Evolutionary conservation across 352 stramenopile species (phyloP), one percentile per base, ranked within the genome.

Genomic region (Blastocystis sp.): DNA sequence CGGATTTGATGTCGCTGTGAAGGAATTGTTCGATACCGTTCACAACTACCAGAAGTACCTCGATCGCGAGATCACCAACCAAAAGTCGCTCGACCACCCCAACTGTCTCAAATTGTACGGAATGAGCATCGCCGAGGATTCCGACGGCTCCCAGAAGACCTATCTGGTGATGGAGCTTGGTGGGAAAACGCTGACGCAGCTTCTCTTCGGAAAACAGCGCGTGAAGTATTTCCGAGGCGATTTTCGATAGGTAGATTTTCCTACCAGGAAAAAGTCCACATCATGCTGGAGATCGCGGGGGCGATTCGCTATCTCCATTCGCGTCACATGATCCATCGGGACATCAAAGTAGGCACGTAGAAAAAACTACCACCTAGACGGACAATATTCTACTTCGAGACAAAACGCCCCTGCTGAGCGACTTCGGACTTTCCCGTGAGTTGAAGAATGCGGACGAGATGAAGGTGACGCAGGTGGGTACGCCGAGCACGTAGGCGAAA

Each of bases 291-390:
- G 84, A 91, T 91, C 18, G 92, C 92, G 44, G 87, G 91, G 87
- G 92, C 91, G n/a, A 94, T 94, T 38, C 91, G 93, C 86, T 94
- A 94, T 48, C 87, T 94, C 14, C 92, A 94, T 86, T 94, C 92
- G 0, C 92, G 89, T 64, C 89, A 91, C 40, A 93, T 94, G 67
- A 94, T 94, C 57, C 92, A 94, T 86, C 91, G 92, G 29, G 92
- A 94, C 56, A 94, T 94, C 86, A 94, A 94, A 90, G 92, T 94
- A 36, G 0, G 14, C 18, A 61, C 72, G 40, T 36, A 14, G n/a
- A n/a, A n/a, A 6, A 59, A n/a, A 11, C 46, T 63, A 21, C 8
- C 38, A 21, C 42, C 6, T 72, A 72, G 61, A 21, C 42, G 11
- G 61, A 46, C 36, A 72, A 72, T 18, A 72, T 72, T 9, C 32